A percentile compares a stretch with the other conserved stretches of the same genome.
phyloP scores from a whole-genome alignment of 2,329 filamentous ascomycete genomes.

The Corynespora cassiicola region DNA sequence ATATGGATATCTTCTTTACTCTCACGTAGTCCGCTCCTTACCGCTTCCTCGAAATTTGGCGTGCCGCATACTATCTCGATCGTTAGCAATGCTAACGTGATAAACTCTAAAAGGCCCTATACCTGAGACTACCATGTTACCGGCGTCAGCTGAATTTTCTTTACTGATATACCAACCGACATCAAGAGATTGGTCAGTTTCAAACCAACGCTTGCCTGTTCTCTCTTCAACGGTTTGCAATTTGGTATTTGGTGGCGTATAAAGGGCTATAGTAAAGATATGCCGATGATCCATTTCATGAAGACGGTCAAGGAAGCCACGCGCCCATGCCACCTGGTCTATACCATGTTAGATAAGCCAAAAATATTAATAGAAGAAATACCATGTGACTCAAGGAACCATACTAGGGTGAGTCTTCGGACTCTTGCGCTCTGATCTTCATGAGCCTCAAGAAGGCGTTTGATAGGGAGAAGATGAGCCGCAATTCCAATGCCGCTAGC shows the following conservation, averaged over 20 bases:
- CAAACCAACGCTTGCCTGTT: too few relatives aligned
- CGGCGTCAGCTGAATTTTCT: slow-evolving; percentile 13
- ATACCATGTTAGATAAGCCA: slow-evolving; percentile 1
- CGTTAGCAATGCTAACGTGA: background rate
- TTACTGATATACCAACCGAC: slow-evolving; percentile 6
- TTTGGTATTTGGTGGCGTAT: too few relatives aligned
- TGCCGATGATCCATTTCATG: slow-evolving; percentile 6
- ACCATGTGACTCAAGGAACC: slow-evolving; percentile 15
- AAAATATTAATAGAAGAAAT: background rate
- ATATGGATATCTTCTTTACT: slow-evolving; percentile 11
- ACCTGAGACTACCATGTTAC: slow-evolving; percentile 17
- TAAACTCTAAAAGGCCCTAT: background rate
- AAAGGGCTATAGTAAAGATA: slow-evolving; percentile 9
- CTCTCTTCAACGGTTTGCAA: too few relatives aligned
- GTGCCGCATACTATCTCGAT: slow-evolving; percentile 13
- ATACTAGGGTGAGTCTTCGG: slow-evolving; percentile 12
- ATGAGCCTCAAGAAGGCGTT: slow-evolving; percentile 12
- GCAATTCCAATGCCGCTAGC: slow-evolving; percentile 16
- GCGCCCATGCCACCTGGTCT: slow-evolving; percentile 16
- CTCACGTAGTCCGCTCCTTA: slow-evolving; percentile 7
- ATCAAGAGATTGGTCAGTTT: slow-evolving; percentile 4
- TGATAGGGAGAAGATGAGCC: slow-evolving; percentile 13
- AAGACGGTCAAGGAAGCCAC: slow-evolving; percentile 5
- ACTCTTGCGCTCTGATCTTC: slow-evolving; percentile 11
- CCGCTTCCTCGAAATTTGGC: slow-evolving; percentile 13